Percentiles rank a stretch among this genome's conserved stretches.
Evolutionary conservation across 2,329 filamentous ascomycete species (phyloP).

Genomic region (Fulvia fulva): DNA sequence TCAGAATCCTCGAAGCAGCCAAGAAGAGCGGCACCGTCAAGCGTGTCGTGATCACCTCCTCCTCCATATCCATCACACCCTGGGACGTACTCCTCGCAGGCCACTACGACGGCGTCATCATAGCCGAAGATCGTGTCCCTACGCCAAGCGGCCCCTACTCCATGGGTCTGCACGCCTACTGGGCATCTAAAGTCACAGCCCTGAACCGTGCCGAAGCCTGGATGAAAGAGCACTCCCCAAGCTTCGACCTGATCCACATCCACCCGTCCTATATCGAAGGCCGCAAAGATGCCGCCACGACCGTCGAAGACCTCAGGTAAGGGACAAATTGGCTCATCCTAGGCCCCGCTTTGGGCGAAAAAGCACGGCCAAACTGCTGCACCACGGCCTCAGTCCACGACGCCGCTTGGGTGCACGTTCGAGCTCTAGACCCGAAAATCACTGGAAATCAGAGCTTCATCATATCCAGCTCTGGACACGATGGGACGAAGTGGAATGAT

Average conservation of each 20-base stretch:
- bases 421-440: constrained; percentile 22
- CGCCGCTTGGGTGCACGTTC: constrained; percentile 31
- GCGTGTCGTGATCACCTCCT: constrained; percentile 42
- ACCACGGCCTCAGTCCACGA: constrained; percentile 23
- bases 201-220: constrained; percentile 23
- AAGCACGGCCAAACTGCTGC: not conserved
- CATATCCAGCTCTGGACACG: constrained; percentile 13
- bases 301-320: constrained; percentile 10
- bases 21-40: constrained; percentile 33
- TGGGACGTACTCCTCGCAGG: constrained; percentile 9
- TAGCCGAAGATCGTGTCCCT: constrained; percentile 9
- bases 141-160: constrained; percentile 21
- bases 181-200: constrained; percentile 27
- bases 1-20: constrained; percentile 38
- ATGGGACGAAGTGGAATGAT: constrained; percentile 20
- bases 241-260: constrained; percentile 32
- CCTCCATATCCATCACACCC: constrained; percentile 19
- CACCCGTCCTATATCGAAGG: constrained; percentile 30
- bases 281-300: constrained; percentile 29
- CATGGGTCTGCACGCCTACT: constrained; percentile 22
- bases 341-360: constrained; percentile 17
- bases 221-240: constrained; percentile 21
- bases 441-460: constrained; percentile 21
- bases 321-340: constrained; percentile 27
- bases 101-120: constrained; percentile 5